Base-by-base conservation (phyloP, 495 filamentous ascomycete genomes). In the Bathelium albidoporum region DNA sequence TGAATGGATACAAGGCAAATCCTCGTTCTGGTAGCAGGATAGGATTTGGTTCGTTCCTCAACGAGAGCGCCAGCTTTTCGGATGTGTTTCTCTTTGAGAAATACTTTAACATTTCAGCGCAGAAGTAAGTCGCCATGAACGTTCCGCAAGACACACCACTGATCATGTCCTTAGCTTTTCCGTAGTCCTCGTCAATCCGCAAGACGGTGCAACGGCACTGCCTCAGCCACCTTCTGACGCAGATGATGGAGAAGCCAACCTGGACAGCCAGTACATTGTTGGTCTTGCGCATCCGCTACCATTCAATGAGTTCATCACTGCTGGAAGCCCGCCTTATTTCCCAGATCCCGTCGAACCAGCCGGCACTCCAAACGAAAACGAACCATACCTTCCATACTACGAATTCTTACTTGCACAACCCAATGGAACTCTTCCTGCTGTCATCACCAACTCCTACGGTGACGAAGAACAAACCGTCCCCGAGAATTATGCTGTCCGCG, bases 261-360 rank as follows among this genome's bases (percentile, higher is more conserved):
- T 81, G 9, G 78, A 81, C 65, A 75, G 72, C 20, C 72, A 81
- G 61, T 70, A 72, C 2, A 73, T 78, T 39, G 41, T 70, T 32
- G 71, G 70, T 4, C 69, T 78, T 63, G 62, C 45, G 59, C 73
- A 62, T 39, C 73, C 73, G 1, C 70, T 65, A 18, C 70, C 65
- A 4, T 78, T 86, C 18, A 81, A 77, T 1, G 85, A 87, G 61
- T 90, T 82, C 75, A 87, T 78, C 71, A 89, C 86, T 22, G 86
- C 83, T 31, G 87, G 87, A 31, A 32, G 32, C 39, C 31, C 58
- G 49, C 77, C 78, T 1, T 81, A 88, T 32, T 76, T 85, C 11
- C 87, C 87, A 1, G 86, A 89, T 62, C 73, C 82, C 2, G 81
- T 84, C 63, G 73, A 84, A 63, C 82, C 83, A 0, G 74, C 78